A percentile compares a stretch with the other conserved stretches of the same genome.
Evolutionary conservation across 2,329 filamentous ascomycete species (phyloP).

Genomic region (Hyphodiscus sp.): DNA sequence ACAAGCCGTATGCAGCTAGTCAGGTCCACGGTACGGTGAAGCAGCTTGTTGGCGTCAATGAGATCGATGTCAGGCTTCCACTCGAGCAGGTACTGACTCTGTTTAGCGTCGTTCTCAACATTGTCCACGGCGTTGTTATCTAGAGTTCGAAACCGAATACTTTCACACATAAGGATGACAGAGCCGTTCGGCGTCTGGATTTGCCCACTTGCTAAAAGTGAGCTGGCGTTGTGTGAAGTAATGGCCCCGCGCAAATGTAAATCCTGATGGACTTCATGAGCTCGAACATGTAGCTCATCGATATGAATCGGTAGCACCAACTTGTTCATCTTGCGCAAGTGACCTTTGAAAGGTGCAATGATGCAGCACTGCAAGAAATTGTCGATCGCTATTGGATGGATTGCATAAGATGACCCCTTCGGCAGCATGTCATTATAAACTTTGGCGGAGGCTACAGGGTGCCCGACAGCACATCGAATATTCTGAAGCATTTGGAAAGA

Average conservation of each 20-base stretch:
- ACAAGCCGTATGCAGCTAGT: neutral
- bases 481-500: slow-evolving; percentile 18
- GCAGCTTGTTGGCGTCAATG: neutral
- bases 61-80: slow-evolving; percentile 3
- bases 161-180: neutral
- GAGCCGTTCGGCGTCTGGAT: neutral
- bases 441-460: neutral
- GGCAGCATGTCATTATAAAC: neutral
- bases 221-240: neutral
- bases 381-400: neutral
- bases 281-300: neutral
- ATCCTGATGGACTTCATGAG: neutral
- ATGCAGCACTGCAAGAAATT: neutral
- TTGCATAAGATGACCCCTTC: neutral
- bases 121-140: neutral
- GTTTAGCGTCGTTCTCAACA: neutral
- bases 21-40: neutral
- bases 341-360: slow-evolving; percentile 4
- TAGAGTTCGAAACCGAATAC: neutral
- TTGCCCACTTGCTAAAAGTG: neutral
- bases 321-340: slow-evolving; percentile 1
- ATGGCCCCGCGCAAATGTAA: neutral
- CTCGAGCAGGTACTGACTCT: neutral
- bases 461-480: slow-evolving; percentile 1
- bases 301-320: slow-evolving; percentile 5